Evolutionary conservation across 2,329 filamentous ascomycete species (phyloP).

Genomic region (Coniochaeta sp.): DNA sequence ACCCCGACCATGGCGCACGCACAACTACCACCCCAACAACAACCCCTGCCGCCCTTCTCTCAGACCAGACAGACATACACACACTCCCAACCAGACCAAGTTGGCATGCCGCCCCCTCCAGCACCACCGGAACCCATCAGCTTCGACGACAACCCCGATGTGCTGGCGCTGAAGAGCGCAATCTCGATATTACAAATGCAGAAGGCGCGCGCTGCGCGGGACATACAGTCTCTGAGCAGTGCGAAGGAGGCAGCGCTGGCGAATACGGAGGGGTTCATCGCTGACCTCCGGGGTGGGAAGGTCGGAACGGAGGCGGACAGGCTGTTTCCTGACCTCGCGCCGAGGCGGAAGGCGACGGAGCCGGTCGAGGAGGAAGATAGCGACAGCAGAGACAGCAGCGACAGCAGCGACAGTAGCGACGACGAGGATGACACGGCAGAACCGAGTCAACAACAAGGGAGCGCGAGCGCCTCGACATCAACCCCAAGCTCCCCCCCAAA

Average conservation of each 20-base stretch:
- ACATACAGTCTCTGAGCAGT: conserved; percentile 63
- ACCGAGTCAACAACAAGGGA: conserved; percentile 13
- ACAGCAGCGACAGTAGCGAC: conserved; percentile 20
- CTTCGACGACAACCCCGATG: conserved; percentile 69
- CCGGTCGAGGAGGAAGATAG: conserved; percentile 20
- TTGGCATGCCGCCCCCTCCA: conserved; percentile 36
- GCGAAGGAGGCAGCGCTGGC: conserved; percentile 65
- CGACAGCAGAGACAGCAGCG: conserved; percentile 22
- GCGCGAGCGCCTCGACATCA: background rate
- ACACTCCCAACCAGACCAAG: conserved; percentile 35
- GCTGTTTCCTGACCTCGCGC: conserved; percentile 12
- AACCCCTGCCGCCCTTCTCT: conserved; percentile 19
- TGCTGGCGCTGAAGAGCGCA: conserved; percentile 76
- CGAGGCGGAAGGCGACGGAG: background rate
- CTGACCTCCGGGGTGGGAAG: conserved; percentile 58
- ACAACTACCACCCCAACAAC: conserved; percentile 15
- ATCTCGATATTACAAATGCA: conserved; percentile 86
- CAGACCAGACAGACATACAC: conserved; percentile 28
- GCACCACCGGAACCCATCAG: conserved; percentile 41
- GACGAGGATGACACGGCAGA: conserved; percentile 15
- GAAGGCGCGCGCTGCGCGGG: conserved; percentile 66
- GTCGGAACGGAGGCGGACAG: conserved; percentile 35
- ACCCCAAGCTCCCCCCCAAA: conserved; percentile 8
- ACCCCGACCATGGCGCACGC: conserved; percentile 40
- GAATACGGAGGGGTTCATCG: conserved; percentile 65